Percentiles rank a stretch among this genome's conserved stretches.
Conservation (phyloP, 2,329 filamentous ascomycete genomes). For the Beauveria medogensis region DNA sequence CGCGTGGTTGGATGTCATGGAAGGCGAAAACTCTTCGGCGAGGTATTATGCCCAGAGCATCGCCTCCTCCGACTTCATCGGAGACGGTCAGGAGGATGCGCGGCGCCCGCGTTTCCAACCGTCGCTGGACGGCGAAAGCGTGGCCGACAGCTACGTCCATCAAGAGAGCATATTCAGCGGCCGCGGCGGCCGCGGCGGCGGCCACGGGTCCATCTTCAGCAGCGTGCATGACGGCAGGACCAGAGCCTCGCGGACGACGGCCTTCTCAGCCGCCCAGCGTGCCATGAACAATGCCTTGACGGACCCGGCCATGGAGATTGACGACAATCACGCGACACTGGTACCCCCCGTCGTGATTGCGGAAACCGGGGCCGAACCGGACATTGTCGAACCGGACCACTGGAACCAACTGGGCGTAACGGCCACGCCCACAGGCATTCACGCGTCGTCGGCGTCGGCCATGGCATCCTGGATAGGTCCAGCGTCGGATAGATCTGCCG, state of each 20-base stretch:
- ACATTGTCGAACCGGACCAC: not conserved
- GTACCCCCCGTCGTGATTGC: not conserved
- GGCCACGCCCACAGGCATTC: not conserved
- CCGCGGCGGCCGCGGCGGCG: not conserved
- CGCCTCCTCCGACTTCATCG: not conserved
- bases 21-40: too few species aligned
- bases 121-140: not conserved
- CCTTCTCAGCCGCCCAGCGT: not conserved
- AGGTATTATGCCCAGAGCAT: not conserved
- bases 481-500: not conserved
- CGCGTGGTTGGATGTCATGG: too few species aligned
- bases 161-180: not conserved
- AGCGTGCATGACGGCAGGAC: not conserved
- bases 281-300: not conserved
- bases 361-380: not conserved
- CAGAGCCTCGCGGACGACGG: not conserved
- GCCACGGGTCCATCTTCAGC: not conserved
- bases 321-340: not conserved
- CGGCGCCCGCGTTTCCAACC: not conserved
- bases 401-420: not conserved
- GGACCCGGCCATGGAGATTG: not conserved
- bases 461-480: not conserved
- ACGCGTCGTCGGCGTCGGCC: not conserved
- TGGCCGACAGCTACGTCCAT: not conserved
- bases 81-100: not conserved